phyloP scores from a whole-genome alignment of 2,329 filamentous ascomycete genomes.

The Monosporascus sp. region DNA sequence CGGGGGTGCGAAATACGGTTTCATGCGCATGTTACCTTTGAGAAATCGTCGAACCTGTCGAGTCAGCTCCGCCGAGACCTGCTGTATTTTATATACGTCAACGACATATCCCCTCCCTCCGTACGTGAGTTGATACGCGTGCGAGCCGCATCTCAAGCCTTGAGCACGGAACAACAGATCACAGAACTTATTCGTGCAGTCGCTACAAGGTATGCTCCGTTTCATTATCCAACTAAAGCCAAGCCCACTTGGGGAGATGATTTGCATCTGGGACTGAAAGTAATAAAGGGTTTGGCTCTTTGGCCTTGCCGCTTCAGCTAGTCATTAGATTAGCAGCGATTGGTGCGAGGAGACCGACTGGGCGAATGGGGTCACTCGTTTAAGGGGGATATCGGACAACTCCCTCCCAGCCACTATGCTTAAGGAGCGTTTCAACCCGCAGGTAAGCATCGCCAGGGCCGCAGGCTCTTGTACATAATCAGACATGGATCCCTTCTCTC shows the following conservation, averaged over 20 bases:
- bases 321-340: not conserved
- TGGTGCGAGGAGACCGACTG: not conserved
- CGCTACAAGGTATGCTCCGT: not conserved
- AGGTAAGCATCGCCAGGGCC: not conserved
- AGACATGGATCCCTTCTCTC: not conserved
- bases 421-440: not conserved
- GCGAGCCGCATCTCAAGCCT: too few species aligned
- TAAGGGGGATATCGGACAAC: not conserved
- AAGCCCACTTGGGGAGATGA: constrained; percentile 19
- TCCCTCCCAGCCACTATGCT: not conserved
- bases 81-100: too few species aligned
- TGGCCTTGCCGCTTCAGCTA: not conserved
- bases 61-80: not conserved
- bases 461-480: not conserved
- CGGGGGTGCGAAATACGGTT: not conserved
- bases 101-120: not conserved
- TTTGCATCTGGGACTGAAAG: constrained; percentile 16
- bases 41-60: not conserved
- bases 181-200: too few species aligned
- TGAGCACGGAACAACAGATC: too few species aligned
- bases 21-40: not conserved
- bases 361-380: not conserved
- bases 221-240: constrained; percentile 9
- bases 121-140: not conserved
- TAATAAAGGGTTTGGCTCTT: too few species aligned